Evolutionary conservation across 805 yeast species (phyloP).

Genomic region (Zygosaccharomyces bisporus): DNA sequence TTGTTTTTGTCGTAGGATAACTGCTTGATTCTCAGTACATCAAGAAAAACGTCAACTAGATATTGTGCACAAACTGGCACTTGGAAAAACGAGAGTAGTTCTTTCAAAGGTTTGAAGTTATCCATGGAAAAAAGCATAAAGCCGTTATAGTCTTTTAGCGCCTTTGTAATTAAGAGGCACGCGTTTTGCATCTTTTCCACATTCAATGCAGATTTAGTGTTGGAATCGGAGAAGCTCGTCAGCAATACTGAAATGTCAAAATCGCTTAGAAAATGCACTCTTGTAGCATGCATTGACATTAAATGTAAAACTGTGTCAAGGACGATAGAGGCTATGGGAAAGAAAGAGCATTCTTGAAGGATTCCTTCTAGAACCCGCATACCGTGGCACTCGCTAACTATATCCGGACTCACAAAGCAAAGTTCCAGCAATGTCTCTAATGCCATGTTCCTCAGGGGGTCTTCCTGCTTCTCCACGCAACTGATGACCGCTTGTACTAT

Average conservation of each 20-base stretch:
- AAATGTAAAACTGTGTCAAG: slow-evolving; percentile 30
- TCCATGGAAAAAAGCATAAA: slow-evolving; percentile 58
- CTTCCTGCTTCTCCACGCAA: slow-evolving; percentile 54
- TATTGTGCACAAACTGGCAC: slow-evolving; percentile 54
- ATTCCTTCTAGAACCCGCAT: slow-evolving; percentile 38
- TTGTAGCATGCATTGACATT: slow-evolving; percentile 30
- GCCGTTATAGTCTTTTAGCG: slow-evolving; percentile 76
- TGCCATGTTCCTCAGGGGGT: slow-evolving; percentile 48
- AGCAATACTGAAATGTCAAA: slow-evolving; percentile 59
- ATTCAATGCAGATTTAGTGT: slow-evolving; percentile 44
- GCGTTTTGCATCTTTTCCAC: slow-evolving; percentile 56
- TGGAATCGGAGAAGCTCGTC: slow-evolving; percentile 67
- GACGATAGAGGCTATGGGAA: slow-evolving; percentile 27
- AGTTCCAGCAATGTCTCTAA: slow-evolving; percentile 57
- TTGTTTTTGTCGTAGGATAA: slow-evolving; percentile 43
- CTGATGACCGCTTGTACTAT: slow-evolving; percentile 65
- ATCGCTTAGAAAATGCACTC: slow-evolving; percentile 45
- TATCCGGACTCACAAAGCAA: slow-evolving; percentile 43
- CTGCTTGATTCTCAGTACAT: slow-evolving; percentile 56
- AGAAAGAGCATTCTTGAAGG: slow-evolving; percentile 28
- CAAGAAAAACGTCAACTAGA: slow-evolving; percentile 67
- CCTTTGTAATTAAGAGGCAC: slow-evolving; percentile 53
- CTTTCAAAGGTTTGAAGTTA: slow-evolving; percentile 51
- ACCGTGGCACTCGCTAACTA: slow-evolving; percentile 46
- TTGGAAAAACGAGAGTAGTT: slow-evolving; percentile 62